These are phyloP conservation scores for Taiozyma sp. DNA, from an alignment of 1,139 yeast species.

Conservation along the genomic window DNA sequence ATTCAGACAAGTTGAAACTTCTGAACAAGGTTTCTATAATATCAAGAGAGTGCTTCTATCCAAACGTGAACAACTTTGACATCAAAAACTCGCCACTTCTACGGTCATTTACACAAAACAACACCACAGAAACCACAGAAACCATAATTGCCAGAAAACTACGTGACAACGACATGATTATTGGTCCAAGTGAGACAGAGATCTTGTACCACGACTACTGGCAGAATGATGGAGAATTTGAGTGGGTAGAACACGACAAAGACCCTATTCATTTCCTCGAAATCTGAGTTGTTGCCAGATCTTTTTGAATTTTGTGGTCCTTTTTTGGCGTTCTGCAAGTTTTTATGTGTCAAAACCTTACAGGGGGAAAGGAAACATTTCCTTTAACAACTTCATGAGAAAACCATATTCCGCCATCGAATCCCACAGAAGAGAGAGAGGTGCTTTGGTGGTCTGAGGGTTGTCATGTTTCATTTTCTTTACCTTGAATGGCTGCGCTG, in stretches of 20 bases:
- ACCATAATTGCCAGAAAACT: conserved; percentile 1
- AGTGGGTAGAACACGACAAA: conserved; percentile 77
- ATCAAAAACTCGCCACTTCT: conserved; percentile 1
- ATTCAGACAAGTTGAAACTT: neutral
- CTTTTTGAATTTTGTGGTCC: neutral
- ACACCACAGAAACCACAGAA: neutral
- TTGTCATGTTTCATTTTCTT: neutral
- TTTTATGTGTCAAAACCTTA: neutral
- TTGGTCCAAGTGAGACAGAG: conserved; percentile 32
- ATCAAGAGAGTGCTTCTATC: conserved; percentile 4
- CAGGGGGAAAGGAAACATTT: neutral
- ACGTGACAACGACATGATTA: conserved; percentile 2
- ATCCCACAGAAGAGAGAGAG: neutral
- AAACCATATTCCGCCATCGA: neutral
- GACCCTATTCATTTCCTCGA: conserved; percentile 55
- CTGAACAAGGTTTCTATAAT: neutral
- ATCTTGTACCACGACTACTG: conserved; percentile 66
- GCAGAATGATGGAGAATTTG: conserved; percentile 71
- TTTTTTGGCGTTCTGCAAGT: neutral
- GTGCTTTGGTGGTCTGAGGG: neutral
- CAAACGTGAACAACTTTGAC: conserved; percentile 6
- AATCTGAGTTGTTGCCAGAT: neutral
- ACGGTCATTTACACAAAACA: neutral
- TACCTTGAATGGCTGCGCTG: neutral
- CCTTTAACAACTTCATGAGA: neutral